A percentile compares a stretch with the other conserved stretches of the same genome.
Evolutionary conservation across 2,329 filamentous ascomycete species (phyloP).

Genomic region (Aspergillus pseudoterreus): DNA sequence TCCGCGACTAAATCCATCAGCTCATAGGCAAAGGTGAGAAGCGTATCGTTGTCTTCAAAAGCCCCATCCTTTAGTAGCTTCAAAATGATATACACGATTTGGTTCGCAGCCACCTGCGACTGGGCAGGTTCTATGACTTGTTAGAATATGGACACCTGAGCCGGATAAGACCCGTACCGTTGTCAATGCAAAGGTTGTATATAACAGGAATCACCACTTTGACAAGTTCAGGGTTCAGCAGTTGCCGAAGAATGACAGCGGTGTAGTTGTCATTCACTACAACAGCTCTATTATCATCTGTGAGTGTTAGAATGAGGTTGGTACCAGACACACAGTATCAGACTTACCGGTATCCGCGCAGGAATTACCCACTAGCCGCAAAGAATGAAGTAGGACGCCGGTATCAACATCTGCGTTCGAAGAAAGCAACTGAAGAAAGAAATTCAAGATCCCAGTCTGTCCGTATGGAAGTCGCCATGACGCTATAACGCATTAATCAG

Average conservation of each 20-base stretch:
- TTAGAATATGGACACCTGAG: conserved; percentile 14
- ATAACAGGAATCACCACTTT: conserved; percentile 42
- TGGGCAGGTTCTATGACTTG: conserved; percentile 35
- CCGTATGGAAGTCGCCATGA: conserved; percentile 39
- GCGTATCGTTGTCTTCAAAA: conserved; percentile 28
- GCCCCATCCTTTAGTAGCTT: conserved; percentile 31
- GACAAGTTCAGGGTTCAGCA: conserved; percentile 32
- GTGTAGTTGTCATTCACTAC: conserved; percentile 40
- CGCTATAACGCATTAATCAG: conserved; percentile 22
- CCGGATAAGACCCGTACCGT: conserved; percentile 26
- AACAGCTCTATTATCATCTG: conserved; percentile 41
- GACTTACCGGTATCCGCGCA: conserved; percentile 43
- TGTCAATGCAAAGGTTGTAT: conserved; percentile 46
- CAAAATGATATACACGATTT: conserved; percentile 34
- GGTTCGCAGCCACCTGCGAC: conserved; percentile 34
- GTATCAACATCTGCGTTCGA: conserved; percentile 26
- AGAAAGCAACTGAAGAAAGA: conserved; percentile 39
- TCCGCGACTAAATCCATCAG: conserved; percentile 38
- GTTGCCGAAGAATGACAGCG: conserved; percentile 32
- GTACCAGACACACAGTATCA: neutral
- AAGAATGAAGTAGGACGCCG: conserved; percentile 35
- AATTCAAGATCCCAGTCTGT: conserved; percentile 37
- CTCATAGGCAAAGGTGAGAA: conserved; percentile 37
- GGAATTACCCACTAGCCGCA: conserved; percentile 43
- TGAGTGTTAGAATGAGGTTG: neutral